Evolutionary conservation across 495 filamentous ascomycete genomes (phyloP), one percentile per base, ranked within the genome.

Genomic region (Ascodesmis nigricans): DNA sequence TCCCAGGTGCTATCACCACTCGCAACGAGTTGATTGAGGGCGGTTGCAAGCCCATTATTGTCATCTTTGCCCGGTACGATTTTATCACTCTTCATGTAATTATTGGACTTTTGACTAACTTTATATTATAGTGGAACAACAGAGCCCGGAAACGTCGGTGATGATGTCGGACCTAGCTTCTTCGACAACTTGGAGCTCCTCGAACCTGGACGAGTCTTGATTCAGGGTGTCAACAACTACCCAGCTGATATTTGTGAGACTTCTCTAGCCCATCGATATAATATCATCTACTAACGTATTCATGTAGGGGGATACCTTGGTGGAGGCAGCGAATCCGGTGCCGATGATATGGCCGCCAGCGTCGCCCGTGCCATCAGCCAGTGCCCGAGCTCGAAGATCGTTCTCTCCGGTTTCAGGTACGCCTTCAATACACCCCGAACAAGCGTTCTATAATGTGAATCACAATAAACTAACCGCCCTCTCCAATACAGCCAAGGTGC

Each of bases 351-450:
- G 58, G 65, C 63, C 15, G 40, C 39, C 2, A 55, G 65, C 10
- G 62, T 67, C 25, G 45, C 57, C 13, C 44, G 54, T 5, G 62
- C 64, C 2, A 53, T 65, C 8, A 42, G 41, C 13, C 47, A 60
- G 20, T 75, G 69, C 46, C 67, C 69, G 3, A 52, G 59, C 17
- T 71, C 66, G 32, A 67, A 69, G 47, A 55, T 74, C 34, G 62
- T 71, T n/a, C 50, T 69, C 5, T 57, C 59, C 4, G 70, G 69
- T 21, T 75, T 72, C 47, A 67, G 62, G 0, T 66, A 73, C 40
- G 65, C 65, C n/a, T 9, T 22, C 34, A 8, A 18, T 6, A 1
- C 31, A 9, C 21, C 14, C 21, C 1, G 2, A 32, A 8, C 16
- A 14, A 16, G 9, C 1, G 14, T 4, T 7, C 5, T 2, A 4